phyloP scores from a whole-genome alignment of 768 basidiomycete species.

The Leucocoprinus sp. region DNA sequence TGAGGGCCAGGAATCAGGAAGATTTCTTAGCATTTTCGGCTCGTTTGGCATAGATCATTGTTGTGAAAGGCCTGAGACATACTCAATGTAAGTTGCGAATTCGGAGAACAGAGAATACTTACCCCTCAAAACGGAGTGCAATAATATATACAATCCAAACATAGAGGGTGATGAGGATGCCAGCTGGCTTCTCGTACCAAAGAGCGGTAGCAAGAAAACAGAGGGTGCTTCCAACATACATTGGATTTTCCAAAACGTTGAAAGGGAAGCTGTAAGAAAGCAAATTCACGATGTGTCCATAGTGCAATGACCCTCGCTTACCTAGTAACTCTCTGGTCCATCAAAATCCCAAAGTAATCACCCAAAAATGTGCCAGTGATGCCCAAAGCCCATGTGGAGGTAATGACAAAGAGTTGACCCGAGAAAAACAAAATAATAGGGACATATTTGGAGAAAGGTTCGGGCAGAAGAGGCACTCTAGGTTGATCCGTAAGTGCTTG shows the following conservation, averaged over 20 bases:
- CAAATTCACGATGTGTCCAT: background rate
- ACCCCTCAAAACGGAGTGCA: slow-evolving; percentile 90
- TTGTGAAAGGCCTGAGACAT: slow-evolving; percentile 57
- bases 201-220: slow-evolving; percentile 82
- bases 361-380: slow-evolving; percentile 90
- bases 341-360: slow-evolving; percentile 81
- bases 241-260: slow-evolving; percentile 86
- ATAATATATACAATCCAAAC: slow-evolving; percentile 80
- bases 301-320: slow-evolving; percentile 17
- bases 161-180: slow-evolving; percentile 69
- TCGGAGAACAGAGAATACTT: slow-evolving; percentile 21
- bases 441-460: slow-evolving; percentile 52
- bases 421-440: slow-evolving; percentile 52
- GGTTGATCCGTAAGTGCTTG: slow-evolving; percentile 75
- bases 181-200: slow-evolving; percentile 85
- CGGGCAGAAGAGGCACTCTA: slow-evolving; percentile 50
- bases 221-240: slow-evolving; percentile 95
- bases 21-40: slow-evolving; percentile 24
- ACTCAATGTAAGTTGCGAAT: slow-evolving; percentile 1
- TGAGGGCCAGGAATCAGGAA: too few relatives aligned
- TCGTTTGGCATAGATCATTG: slow-evolving; percentile 70
- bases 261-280: slow-evolving; percentile 67
- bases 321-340: slow-evolving; percentile 85
- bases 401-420: slow-evolving; percentile 82
- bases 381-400: slow-evolving; percentile 85